Evolutionary conservation across 2,329 filamentous ascomycete genomes (phyloP), one percentile per base, ranked within the genome.

Genomic region (Rhynchosporium graminicola): DNA sequence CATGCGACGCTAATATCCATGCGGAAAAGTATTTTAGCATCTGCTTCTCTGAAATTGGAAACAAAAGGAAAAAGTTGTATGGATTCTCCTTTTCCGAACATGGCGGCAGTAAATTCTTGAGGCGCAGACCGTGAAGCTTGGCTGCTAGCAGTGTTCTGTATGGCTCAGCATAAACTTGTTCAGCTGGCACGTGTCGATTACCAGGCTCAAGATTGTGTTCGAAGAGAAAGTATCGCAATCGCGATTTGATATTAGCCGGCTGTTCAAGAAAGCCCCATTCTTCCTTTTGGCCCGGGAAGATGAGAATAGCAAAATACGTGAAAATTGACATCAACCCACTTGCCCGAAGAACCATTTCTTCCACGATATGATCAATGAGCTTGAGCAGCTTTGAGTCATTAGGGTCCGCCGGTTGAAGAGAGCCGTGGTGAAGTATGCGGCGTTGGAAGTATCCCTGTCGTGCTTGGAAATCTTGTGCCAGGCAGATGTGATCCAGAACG

Each of bases 21-120:
- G 73, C 70, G 33, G 70, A 74, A 2, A 84, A n/a, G 8, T 80
- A 75, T 8, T 73, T 66, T 20, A 74, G 74, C 43, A 77, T 75
- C 10, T 73, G 60, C 7, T 66, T 61, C 33, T 74, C 73, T 2
- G 75, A 73, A 0, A 69, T 67, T 0, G 83, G 82, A 56, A 85
- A 85, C 2, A 79, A 73, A 1, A 86, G 69, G 63, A 80, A 85
- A 65, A 84, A 80, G 29, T 71, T 72, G 54, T 75, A 60, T 4
- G 60, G 57, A 36, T 63, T 59, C 1, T 52, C 28, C 2, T 29
- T 45, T 50, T 65, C 63, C 0, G 29, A 31, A 20, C 28, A 46
- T 26, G 15, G 38, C 50, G 64, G 67, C 13, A 69, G 61, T 33
- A 73, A 46, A 9, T 57, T 55, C 26, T 65, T 61, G 47, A 68